Evolutionary conservation across 176 grass and related monocot species (phyloP).

Genomic region (Oryza officinalis): DNA sequence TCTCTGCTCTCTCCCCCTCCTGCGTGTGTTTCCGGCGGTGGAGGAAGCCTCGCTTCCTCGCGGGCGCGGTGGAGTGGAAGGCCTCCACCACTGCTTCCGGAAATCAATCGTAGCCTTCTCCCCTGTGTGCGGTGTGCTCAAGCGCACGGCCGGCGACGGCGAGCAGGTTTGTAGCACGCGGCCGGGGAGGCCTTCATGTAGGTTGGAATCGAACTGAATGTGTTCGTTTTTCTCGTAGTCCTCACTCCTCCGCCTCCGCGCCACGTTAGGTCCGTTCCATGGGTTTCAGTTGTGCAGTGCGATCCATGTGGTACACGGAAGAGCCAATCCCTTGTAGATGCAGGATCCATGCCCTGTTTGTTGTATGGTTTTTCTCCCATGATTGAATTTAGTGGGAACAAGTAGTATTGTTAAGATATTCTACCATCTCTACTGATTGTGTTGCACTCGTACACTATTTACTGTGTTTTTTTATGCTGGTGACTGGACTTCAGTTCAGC

Average conservation of each 20-base stretch:
- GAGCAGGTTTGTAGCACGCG: not conserved
- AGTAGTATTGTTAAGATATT: constrained; percentile 11
- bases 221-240: not conserved
- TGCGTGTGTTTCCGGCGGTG: not conserved
- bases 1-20: too few species aligned
- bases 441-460: not conserved
- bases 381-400: constrained; percentile 8
- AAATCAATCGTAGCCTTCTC: not conserved
- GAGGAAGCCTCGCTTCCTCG: not conserved
- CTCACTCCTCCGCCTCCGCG: too few species aligned
- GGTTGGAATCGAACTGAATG: not conserved
- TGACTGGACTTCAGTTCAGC: not conserved
- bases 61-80: not conserved
- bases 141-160: not conserved
- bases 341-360: constrained; percentile 5
- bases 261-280: not conserved
- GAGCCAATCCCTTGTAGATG: not conserved
- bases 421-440: not conserved
- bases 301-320: not conserved
- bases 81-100: not conserved
- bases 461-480: constrained; percentile 1
- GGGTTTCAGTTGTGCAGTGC: not conserved
- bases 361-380: not conserved
- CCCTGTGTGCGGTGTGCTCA: not conserved
- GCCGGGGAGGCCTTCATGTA: not conserved